Base-by-base conservation (phyloP, 345 rosid species). In the Eucalyptus marginata region DNA sequence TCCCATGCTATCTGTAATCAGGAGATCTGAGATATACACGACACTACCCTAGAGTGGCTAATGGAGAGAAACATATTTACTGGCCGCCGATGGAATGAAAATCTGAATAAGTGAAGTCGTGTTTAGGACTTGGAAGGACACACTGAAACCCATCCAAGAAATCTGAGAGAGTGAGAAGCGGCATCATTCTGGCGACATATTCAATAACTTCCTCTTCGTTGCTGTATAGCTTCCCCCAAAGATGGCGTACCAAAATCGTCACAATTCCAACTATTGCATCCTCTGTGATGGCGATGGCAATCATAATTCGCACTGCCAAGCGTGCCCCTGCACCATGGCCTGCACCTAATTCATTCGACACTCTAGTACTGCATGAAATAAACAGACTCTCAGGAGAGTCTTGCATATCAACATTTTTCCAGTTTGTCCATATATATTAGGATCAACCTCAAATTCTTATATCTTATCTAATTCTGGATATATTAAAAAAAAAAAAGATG, bases 321-420 rank as follows among this genome's bases (percentile, higher is more conserved):
- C 90, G 89, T 3, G 98, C 95, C 3, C 88, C 90, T 87, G 87
- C 87, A 2, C 96, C 87, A 24, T 90, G 88, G 76, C 96, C 95
- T 2, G 95, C 95, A 17, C 98, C 98, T 49, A 96, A 86, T 90
- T 96, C 95, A 87, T 96, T 96, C 15, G 95, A 91, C 29, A 94
- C 94, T 86, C 96, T 92, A 62, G 95, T 94, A 62, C 90, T 89
- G 87, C 56, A 81, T 5, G 66, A n/a, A 62, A 54, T 10, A 50
- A 86, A 22, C 22, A 86, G 27, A 86, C n/a, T 36, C 50, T 87
- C 27, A 59, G 43, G 15, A 87, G 52, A 87, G 80, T 17, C 9
- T 87, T 14, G 27, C 18, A 27, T 22, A 86, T 31, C 11, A 52
- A 6, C 49, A 52, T 44, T 86, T 54, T 52, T 8, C 87, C 12